phyloP scores from a whole-genome alignment of 2,329 filamentous ascomycete genomes.

The Ophiognomonia clavigignenti-juglandacearum region DNA sequence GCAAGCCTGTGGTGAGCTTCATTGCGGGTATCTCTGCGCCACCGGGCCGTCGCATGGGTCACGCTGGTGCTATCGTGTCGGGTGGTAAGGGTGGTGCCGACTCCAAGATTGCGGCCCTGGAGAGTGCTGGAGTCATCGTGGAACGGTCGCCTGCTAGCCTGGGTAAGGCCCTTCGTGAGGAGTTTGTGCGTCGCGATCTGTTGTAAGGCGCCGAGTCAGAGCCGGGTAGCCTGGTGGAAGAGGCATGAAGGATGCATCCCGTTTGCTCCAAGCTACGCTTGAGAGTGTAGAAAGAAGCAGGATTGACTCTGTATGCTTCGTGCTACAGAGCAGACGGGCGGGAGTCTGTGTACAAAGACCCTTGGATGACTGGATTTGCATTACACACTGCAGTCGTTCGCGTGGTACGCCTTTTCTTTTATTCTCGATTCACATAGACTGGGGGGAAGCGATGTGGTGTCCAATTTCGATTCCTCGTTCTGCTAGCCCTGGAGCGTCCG shows the following conservation, averaged over 20 bases:
- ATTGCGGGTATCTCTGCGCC: conserved; percentile 98
- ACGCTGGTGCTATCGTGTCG: conserved; percentile 96
- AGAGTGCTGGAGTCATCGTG: conserved; percentile 90
- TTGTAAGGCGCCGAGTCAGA: conserved; percentile 53
- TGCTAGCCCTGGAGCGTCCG: too few relatives aligned
- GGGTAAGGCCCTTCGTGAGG: conserved; percentile 88
- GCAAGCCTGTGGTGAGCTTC: conserved; percentile 95
- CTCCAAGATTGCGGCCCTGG: conserved; percentile 94
- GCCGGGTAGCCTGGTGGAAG: not conserved
- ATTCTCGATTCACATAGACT: conserved; percentile 22
- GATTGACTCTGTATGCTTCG: not conserved
- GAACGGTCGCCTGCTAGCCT: conserved; percentile 89
- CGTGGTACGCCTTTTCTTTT: conserved; percentile 11
- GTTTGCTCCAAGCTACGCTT: too few relatives aligned
- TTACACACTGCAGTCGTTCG: conserved; percentile 6
- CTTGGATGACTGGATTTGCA: conserved; percentile 7
- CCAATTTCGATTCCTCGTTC: too few relatives aligned
- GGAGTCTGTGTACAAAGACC: conserved; percentile 7
- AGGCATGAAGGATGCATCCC: not conserved
- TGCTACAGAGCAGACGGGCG: not conserved
- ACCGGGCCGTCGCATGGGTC: conserved; percentile 94
- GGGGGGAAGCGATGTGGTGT: conserved; percentile 18
- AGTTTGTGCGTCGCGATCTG: conserved; percentile 95
- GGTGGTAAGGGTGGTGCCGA: conserved; percentile 97
- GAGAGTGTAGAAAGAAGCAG: not conserved